These are phyloP conservation scores for Berkeleyomyces basicola DNA, from an alignment of 2,329 filamentous ascomycete genomes.

Conservation along the genomic window DNA sequence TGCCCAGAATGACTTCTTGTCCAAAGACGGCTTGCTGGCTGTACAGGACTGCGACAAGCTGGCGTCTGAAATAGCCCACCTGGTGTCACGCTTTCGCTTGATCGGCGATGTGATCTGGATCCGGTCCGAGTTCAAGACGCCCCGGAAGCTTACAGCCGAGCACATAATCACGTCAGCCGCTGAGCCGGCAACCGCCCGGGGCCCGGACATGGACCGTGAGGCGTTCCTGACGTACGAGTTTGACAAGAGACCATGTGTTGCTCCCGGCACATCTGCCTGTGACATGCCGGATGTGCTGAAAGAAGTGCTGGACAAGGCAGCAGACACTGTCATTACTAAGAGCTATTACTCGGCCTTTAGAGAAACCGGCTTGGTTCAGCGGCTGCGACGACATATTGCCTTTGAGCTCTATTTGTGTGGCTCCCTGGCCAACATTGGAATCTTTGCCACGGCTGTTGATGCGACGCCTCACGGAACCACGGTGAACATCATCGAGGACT, in stretches of 20 bases:
- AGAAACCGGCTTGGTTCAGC: conserved; percentile 52
- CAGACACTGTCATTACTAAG: conserved; percentile 44
- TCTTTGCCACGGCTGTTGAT: conserved; percentile 83
- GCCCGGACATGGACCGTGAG: conserved; percentile 22
- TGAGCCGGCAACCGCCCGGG: background rate
- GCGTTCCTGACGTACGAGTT: conserved; percentile 29
- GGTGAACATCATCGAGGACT: conserved; percentile 80
- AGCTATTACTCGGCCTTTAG: conserved; percentile 79
- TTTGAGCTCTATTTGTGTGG: conserved; percentile 85
- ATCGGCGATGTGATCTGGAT: conserved; percentile 69
- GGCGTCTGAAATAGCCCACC: conserved; percentile 44
- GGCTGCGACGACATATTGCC: conserved; percentile 70
- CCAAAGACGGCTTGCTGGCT: conserved; percentile 48
- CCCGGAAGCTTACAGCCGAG: conserved; percentile 23
- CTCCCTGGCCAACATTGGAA: conserved; percentile 68
- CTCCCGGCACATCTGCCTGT: conserved; percentile 27
- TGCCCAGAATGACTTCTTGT: conserved; percentile 79
- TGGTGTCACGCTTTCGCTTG: conserved; percentile 58
- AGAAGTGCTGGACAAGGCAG: conserved; percentile 28
- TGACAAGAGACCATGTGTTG: conserved; percentile 26
- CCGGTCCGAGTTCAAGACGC: conserved; percentile 53
- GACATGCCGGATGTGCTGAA: conserved; percentile 29
- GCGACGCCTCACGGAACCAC: conserved; percentile 73
- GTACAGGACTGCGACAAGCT: conserved; percentile 48
- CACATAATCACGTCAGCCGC: conserved; percentile 13